Base-by-base conservation (phyloP, 306 rosid genomes). In the Dryas alaskensis region DNA sequence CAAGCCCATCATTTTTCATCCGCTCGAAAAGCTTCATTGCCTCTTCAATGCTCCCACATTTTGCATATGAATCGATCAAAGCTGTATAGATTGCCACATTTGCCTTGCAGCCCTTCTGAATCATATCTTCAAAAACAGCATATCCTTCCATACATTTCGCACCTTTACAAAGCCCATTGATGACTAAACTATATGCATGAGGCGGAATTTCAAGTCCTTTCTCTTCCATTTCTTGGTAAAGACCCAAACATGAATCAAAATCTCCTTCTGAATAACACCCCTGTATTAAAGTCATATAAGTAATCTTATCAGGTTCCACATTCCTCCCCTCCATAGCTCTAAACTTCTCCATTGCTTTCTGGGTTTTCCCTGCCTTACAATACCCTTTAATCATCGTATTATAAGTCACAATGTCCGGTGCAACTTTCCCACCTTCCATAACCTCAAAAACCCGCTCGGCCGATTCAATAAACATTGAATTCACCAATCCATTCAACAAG, bases 161-260 rank as follows among this genome's bases (percentile, higher is more conserved):
- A 9, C 40, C 58, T 78, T 75, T 92, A 81, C 99, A 84, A 16
- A 89, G 85, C 65, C 90, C 99, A 53, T 87, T 80, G 17, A 92
- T 84, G 50, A 90, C 92, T 62, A 92, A 87, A 80, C 88, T 82
- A 81, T 80, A 88, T 4, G 82, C 87, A 62, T 89, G 99, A 42
- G 82, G 58, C 0, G 91, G 90, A 76, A 92, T 74, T 60, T 73
- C 91, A 64, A 94, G 49, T 31, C 87, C 81, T 27, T 76, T 88
- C 47, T 94, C 99, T 45, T 73, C 86, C 91, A 94, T 86, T 82
- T 92, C 99, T 65, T 88, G 90, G 78, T 89, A 94, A 53, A 94
- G 88, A 58, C 97, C 76, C 87, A 88, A 71, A 76, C 97, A 88
- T 55, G 74, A 60, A 81, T 84, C 89, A 67, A 88, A 80, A 77